phyloP scores from a whole-genome alignment of 768 basidiomycete genomes.

The Mycena amicta region DNA sequence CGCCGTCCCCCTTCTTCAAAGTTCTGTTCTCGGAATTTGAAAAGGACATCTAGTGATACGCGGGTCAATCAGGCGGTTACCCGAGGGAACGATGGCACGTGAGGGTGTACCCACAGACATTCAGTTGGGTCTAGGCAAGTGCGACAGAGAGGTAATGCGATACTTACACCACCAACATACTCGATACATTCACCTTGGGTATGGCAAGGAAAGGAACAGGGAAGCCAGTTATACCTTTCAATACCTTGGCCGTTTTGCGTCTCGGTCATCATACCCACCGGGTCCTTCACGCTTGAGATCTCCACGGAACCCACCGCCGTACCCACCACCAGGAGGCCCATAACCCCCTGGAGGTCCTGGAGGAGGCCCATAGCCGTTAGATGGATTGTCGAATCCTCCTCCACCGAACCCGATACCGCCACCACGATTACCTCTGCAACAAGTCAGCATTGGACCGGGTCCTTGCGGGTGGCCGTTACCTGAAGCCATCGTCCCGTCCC shows the following conservation, averaged over 20 bases:
- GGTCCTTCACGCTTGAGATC: slow-evolving; percentile 80
- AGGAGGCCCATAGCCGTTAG: slow-evolving; percentile 56
- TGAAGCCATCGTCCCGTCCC: slow-evolving; percentile 50
- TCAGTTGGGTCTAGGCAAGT: too few relatives aligned
- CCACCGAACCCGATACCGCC: slow-evolving; percentile 75
- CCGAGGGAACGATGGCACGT: too few relatives aligned
- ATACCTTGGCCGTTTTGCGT: slow-evolving; percentile 80
- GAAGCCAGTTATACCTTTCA: too few relatives aligned
- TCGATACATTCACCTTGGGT: slow-evolving; percentile 20
- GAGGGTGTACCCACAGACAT: too few relatives aligned
- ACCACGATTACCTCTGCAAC: slow-evolving; percentile 55
- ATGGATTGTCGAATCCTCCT: slow-evolving; percentile 57
- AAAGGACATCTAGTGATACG: too few relatives aligned
- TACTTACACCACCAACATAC: not conserved
- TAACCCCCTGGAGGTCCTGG: slow-evolving; percentile 45
- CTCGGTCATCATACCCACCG: slow-evolving; percentile 81
- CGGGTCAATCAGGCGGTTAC: too few relatives aligned
- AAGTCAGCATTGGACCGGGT: slow-evolving; percentile 21
- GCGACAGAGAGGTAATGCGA: too few relatives aligned
- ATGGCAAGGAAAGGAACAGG: slow-evolving; percentile 26
- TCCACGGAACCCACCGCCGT: slow-evolving; percentile 63
- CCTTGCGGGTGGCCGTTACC: slow-evolving; percentile 38
- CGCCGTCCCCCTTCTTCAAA: too few relatives aligned
- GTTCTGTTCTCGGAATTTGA: too few relatives aligned
- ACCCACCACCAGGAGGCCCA: slow-evolving; percentile 50